Percentiles rank a stretch among this genome's conserved stretches.
These are phyloP conservation scores for Acanthamoeba castellanii DNA, from an alignment of 208 protist genomes.

Conservation along the genomic window DNA sequence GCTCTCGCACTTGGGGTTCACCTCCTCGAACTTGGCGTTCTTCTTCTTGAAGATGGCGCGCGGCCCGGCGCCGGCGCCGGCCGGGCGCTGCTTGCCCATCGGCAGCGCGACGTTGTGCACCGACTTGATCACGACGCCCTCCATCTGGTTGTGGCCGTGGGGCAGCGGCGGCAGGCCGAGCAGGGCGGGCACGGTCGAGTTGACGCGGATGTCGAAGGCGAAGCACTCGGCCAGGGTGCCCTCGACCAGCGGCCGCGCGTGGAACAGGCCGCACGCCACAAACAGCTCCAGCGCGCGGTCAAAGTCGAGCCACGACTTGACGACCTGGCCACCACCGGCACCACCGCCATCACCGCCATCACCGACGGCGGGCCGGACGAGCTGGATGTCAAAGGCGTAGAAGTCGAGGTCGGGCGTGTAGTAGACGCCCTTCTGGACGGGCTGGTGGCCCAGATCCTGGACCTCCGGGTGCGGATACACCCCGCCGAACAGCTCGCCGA, in stretches of 20 bases:
- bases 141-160: conserved; percentile 8
- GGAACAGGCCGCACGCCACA: not conserved
- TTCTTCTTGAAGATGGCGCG: conserved; percentile 59
- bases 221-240: conserved; percentile 58
- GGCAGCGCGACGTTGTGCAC: not conserved
- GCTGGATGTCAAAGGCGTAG: conserved; percentile 66
- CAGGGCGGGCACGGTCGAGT: conserved; percentile 17
- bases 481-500: conserved; percentile 27
- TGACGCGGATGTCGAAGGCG: conserved; percentile 45
- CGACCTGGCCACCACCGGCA: not conserved
- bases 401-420: conserved; percentile 59
- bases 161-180: conserved; percentile 47
- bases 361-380: not conserved
- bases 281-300: conserved; percentile 21
- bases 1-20: conserved; percentile 42
- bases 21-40: conserved; percentile 46
- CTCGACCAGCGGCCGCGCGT: not conserved
- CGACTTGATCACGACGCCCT: conserved; percentile 56
- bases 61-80: not conserved
- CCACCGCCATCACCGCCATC: not conserved
- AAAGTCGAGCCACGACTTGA: conserved; percentile 19
- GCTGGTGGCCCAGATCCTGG: not conserved
- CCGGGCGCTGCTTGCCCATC: not conserved
- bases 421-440: conserved; percentile 70
- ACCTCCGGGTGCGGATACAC: conserved; percentile 65